Percentiles rank a stretch among this genome's conserved stretches.
These are phyloP conservation scores for Aureobasidium sp. DNA, from an alignment of 2,329 filamentous ascomycete species.

Conservation along the genomic window DNA sequence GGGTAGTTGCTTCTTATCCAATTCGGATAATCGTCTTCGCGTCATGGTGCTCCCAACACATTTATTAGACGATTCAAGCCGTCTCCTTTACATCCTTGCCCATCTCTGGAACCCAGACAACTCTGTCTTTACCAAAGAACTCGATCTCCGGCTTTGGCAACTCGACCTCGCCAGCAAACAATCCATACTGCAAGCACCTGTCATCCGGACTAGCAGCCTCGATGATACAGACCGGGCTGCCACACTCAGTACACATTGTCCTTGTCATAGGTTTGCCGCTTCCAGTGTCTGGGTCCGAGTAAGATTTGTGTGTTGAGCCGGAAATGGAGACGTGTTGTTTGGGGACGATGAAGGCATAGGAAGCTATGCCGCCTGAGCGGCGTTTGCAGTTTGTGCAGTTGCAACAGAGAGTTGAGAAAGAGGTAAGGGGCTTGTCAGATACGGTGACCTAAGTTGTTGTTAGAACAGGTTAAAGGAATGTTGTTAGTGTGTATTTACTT, in stretches of 20 bases:
- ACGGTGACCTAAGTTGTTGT: not conserved
- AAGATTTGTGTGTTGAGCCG: conserved; percentile 10
- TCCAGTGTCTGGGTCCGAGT: conserved; percentile 14
- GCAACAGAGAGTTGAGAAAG: conserved; percentile 15
- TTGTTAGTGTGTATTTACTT: too few species aligned
- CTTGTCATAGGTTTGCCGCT: conserved; percentile 16
- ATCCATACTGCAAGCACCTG: conserved; percentile 17
- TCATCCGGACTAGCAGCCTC: conserved; percentile 14
- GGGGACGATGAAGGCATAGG: conserved; percentile 16
- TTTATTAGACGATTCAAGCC: too few species aligned
- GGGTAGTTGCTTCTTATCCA: too few species aligned
- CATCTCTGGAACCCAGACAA: conserved; percentile 13
- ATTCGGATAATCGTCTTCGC: too few species aligned
- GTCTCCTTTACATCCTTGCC: conserved; percentile 15
- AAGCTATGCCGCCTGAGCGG: conserved; percentile 16
- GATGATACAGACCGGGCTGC: conserved; percentile 16
- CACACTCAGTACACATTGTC: conserved; percentile 15
- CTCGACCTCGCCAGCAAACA: conserved; percentile 14
- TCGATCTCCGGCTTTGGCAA: conserved; percentile 16
- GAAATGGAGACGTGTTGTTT: conserved; percentile 14
- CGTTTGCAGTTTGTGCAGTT: conserved; percentile 17
- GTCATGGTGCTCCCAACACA: too few species aligned
- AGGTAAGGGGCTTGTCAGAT: not conserved
- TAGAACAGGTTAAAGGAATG: too few species aligned
- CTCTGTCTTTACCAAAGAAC: conserved; percentile 15